phyloP scores from a whole-genome alignment of 306 rosid genomes.

The Casuarina equisetifolia region DNA sequence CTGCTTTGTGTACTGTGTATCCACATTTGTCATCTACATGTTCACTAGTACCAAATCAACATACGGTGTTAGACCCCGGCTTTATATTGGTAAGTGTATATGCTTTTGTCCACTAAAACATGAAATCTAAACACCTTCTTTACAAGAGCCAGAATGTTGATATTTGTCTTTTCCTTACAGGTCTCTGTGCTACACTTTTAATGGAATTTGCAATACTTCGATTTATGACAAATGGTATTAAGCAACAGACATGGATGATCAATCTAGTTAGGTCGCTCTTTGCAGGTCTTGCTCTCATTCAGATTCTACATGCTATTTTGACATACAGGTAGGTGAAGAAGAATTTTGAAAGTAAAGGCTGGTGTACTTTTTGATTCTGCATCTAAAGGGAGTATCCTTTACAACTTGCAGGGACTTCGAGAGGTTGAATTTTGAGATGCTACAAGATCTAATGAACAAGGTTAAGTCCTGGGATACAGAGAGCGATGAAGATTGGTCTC shows the following conservation, averaged over 20 bases:
- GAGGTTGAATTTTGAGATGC: conserved; percentile 57
- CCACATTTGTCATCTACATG: conserved; percentile 66
- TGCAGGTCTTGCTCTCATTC: conserved; percentile 37
- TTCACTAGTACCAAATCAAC: conserved; percentile 86
- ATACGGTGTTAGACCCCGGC: conserved; percentile 62
- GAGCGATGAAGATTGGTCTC: conserved; percentile 49
- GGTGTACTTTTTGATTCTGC: background rate
- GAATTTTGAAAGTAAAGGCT: background rate
- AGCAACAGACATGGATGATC: conserved; percentile 55
- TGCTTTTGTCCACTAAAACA: background rate
- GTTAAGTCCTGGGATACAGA: conserved; percentile 43
- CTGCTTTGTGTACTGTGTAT: conserved; percentile 52
- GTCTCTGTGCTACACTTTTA: conserved; percentile 52
- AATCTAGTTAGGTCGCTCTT: conserved; percentile 43
- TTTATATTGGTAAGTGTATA: conserved; percentile 52
- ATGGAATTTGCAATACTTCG: conserved; percentile 54
- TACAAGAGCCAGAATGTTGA: background rate
- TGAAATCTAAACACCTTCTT: background rate
- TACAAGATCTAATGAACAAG: conserved; percentile 46
- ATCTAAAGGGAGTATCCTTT: conserved; percentile 9
- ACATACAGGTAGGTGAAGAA: conserved; percentile 56
- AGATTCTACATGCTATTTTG: conserved; percentile 59
- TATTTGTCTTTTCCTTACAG: conserved; percentile 32
- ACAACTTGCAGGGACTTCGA: conserved; percentile 60
- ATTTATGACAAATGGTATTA: conserved; percentile 29